Percentiles rank a stretch among this genome's conserved stretches.
These are phyloP conservation scores for Nakaseomyces uthaithaninus DNA, from an alignment of 1,139 yeast species.

Conservation along the genomic window DNA sequence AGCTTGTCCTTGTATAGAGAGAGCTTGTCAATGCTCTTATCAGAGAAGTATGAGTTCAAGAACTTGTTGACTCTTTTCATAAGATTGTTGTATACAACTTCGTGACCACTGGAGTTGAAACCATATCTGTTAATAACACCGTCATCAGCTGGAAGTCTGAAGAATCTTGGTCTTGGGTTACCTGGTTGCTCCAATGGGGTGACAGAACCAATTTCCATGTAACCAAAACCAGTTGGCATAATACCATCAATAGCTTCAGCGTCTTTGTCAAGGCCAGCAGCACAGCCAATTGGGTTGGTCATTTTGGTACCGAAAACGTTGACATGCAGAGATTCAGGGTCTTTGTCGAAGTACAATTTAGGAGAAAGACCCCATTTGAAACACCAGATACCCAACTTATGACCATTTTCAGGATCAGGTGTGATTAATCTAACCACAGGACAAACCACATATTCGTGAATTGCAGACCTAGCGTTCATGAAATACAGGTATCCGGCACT, in stretches of 20 bases:
- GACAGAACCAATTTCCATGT: slow-evolving; percentile 87
- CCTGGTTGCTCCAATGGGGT: slow-evolving; percentile 94
- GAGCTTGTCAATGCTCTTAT: slow-evolving; percentile 34
- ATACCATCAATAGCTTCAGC: slow-evolving; percentile 89
- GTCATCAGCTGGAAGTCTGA: slow-evolving; percentile 72
- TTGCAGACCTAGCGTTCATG: slow-evolving; percentile 71
- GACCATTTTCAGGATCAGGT: slow-evolving; percentile 74
- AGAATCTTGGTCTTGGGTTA: slow-evolving; percentile 83
- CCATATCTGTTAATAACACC: slow-evolving; percentile 95
- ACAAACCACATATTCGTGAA: slow-evolving; percentile 72
- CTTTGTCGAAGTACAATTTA: slow-evolving; percentile 46
- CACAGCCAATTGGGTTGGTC: slow-evolving; percentile 78
- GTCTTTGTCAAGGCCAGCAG: slow-evolving; percentile 93
- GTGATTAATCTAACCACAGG: slow-evolving; percentile 67
- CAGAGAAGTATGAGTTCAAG: slow-evolving; percentile 23
- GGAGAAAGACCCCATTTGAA: slow-evolving; percentile 70
- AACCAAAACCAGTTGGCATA: slow-evolving; percentile 72
- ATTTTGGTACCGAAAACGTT: slow-evolving; percentile 56
- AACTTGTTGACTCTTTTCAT: slow-evolving; percentile 49
- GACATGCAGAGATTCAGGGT: slow-evolving; percentile 48
- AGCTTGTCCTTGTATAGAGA: slow-evolving; percentile 59
- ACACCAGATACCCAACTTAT: slow-evolving; percentile 59
- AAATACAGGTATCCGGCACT: slow-evolving; percentile 39
- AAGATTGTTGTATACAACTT: slow-evolving; percentile 57
- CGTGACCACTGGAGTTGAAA: slow-evolving; percentile 86